Evolutionary conservation across 805 yeast species (phyloP), one percentile per base, ranked within the genome.

Genomic region (Metschnikowia dekortorum): DNA sequence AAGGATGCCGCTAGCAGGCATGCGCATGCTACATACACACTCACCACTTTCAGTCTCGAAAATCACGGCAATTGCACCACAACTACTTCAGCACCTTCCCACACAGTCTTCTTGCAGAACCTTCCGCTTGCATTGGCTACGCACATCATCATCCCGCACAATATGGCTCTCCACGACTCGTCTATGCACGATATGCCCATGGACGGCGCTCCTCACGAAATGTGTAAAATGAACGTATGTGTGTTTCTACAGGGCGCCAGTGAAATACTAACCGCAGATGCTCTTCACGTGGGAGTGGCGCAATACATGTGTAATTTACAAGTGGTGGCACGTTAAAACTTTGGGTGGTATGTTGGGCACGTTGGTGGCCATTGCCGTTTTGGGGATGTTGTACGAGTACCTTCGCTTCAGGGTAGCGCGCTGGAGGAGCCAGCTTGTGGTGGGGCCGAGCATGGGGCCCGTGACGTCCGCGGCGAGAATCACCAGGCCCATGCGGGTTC

Each of bases 251-350:
- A 0, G 7, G 35, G 6, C n/a, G 10, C 13, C 34, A 13, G 6
- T 2, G n/a, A 11, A 32, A 13, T 34, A 35, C 46, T 44, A 36
- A 44, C 50, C 18, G n/a, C 35, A 73, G 53, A 88, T 87, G 94
- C 59, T 85, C 7, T 85, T 88, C 63, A 86, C 90, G 6, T 88
- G 94, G 91, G 81, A 83, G 53, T 84, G 86, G 69, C 69, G 78
- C 46, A 79, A 87, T 62, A 75, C 87, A 6, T 88, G 96, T 63
- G 80, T 88, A 8, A 77, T 88, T 8, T 85, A 85, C 64, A 68
- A 71, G 50, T 84, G 91, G 87, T 88, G 96, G 96, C 92, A 85
- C 57, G 78, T 88, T 48, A 72, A 71, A 44, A 77, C 83, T 1
- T 60, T 68, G 6, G 39, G 66, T 2, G 83, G 81, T 6, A 76